Base-by-base conservation (phyloP, 768 basidiomycete species). In the Phylloporus arenicola region DNA sequence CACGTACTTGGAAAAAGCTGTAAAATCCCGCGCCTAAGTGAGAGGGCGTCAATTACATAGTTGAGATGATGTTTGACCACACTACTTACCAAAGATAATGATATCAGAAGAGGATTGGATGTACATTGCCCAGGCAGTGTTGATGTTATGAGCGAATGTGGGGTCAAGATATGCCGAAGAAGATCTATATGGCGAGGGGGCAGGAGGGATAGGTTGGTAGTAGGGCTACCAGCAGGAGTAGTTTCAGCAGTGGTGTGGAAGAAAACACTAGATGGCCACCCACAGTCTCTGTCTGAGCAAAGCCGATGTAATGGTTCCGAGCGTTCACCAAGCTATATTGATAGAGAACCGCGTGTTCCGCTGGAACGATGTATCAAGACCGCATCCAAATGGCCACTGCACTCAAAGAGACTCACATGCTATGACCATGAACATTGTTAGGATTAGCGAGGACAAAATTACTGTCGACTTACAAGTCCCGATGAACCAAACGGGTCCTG, bases 401-500 rank as follows among this genome's bases (percentile, higher is more conserved):
- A 30, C 29, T 12, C 27, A 31, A 24, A 1, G 29, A 3, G 17
- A 45, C 57, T 50, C 34, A 66, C 64, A 66, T 29, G 59, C 59
- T 62, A 22, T 35, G 24, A 29, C 10, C 12, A 29, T 3, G 13
- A 40, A 1, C 8, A 35, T 16, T 16, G 24, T 62, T 43, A 60
- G 35, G 4, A 29, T 38, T 30, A 17, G 16, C 0, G 42, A 35
- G 20, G 9, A 25, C 4, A 33, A 25, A 35, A 2, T 2, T 16
- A 33, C 11, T 1, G 33, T 27, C 12, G 9, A 58, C 67, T 40
- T 22, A 67, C 65, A 55, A 25, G 87, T 88, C 25, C 88, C 88
- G 54, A 90, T 80, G 64, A 90, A 54, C 88, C 87, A 89, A 19
- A 88, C 84, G 0, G 88, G 88, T 1, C 88, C 88, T n/a, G 71